Evolutionary conservation across 1,284 basidiomycete genomes (phyloP).

Genomic region (Moesziomyces parantarcticus): DNA sequence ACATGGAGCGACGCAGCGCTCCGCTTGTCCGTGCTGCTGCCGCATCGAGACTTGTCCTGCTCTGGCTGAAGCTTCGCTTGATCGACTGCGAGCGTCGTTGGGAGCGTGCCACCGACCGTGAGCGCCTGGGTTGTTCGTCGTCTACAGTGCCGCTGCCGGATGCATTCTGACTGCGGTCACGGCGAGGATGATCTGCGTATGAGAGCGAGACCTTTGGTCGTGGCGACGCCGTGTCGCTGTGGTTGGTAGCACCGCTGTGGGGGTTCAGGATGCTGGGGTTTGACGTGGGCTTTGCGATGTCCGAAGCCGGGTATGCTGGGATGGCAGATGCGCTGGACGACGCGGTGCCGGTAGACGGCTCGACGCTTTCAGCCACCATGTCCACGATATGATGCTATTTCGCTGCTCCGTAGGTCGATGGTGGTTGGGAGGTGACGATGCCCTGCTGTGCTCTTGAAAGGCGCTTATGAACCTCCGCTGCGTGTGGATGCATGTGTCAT

Average conservation of each 20-base stretch:
- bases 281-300: conserved; percentile 11
- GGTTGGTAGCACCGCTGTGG: background rate
- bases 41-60: conserved; percentile 16
- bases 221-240: background rate
- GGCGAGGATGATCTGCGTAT: conserved; percentile 14
- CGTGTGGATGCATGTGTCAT: background rate
- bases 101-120: conserved; percentile 3
- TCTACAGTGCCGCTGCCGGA: conserved; percentile 2
- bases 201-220: conserved; percentile 24
- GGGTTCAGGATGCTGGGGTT: conserved; percentile 9
- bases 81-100: conserved; percentile 27
- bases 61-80: conserved; percentile 8
- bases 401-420: background rate
- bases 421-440: background rate
- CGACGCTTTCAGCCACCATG: background rate
- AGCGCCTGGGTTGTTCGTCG: conserved; percentile 2
- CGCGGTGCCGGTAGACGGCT: conserved; percentile 6
- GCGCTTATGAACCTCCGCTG: background rate
- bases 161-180: conserved; percentile 14
- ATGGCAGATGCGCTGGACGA: conserved; percentile 9
- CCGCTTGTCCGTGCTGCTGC: conserved; percentile 11
- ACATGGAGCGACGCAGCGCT: conserved; percentile 21
- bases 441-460: too few species aligned
- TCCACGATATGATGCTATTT: background rate
- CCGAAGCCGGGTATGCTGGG: conserved; percentile 13